Conservation (phyloP, 2,329 filamentous ascomycete species). For the Talaromyces islandicus region DNA sequence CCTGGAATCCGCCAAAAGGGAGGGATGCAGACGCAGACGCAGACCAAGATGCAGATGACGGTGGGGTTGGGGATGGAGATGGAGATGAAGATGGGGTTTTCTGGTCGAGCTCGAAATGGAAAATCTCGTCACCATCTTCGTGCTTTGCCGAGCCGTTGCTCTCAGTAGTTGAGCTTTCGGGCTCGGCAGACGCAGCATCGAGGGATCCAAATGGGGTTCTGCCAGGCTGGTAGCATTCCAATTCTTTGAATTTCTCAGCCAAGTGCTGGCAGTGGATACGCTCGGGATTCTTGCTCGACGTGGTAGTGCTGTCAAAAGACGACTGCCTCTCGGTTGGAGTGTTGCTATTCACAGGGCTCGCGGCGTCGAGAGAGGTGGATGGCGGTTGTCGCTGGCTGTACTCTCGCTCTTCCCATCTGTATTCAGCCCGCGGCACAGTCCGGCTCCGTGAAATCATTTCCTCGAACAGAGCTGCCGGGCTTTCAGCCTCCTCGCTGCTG, state of each 20-base stretch:
- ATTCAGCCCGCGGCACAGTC: background rate
- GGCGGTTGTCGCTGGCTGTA: background rate
- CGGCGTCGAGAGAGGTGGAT: background rate
- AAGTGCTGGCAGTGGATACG: background rate
- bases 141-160: background rate
- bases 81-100: background rate
- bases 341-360: background rate
- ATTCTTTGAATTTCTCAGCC: background rate
- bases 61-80: background rate
- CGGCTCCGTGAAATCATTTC: background rate
- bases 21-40: background rate
- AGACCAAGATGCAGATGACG: background rate
- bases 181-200: too few relatives aligned
- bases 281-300: background rate
- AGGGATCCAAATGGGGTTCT: background rate
- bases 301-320: background rate
- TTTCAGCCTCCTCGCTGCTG: background rate
- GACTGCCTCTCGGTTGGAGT: background rate
- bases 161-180: background rate
- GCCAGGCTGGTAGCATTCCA: background rate
- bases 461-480: background rate
- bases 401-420: background rate
- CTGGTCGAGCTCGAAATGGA: background rate
- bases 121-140: background rate
- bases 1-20: background rate